Conservation (phyloP, 108 stramenopile species). For the Fragilaria crotonensis region DNA sequence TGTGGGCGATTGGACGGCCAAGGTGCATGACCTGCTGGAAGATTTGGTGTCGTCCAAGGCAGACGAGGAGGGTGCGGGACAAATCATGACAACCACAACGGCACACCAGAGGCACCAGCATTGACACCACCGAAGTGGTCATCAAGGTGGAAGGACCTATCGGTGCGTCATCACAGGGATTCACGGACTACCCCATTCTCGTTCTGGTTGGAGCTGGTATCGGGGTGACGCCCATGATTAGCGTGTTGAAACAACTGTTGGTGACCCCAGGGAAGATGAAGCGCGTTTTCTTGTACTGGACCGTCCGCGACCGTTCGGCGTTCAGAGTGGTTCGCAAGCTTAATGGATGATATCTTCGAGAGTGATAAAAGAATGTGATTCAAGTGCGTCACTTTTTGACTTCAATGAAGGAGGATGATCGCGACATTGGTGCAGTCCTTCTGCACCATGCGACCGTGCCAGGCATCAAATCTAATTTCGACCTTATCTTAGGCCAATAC, state of each 20-base stretch:
- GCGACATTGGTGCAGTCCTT: conserved; percentile 16
- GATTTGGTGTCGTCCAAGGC: background rate
- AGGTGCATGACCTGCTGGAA: conserved; percentile 8
- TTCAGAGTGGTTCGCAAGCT: conserved; percentile 9
- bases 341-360: conserved; percentile 19
- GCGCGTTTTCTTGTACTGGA: conserved; percentile 16
- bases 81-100: too few species aligned
- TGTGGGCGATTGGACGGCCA: conserved; percentile 8
- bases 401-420: conserved; percentile 13
- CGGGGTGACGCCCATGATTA: conserved; percentile 30
- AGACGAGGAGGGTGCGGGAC: background rate
- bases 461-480: conserved; percentile 3
- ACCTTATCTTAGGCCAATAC: conserved; percentile 7
- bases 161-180: conserved; percentile 17
- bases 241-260: conserved; percentile 7
- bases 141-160: conserved; percentile 17
- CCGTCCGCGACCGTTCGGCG: conserved; percentile 4
- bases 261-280: conserved; percentile 8
- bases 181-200: conserved; percentile 17
- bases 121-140: too few species aligned
- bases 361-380: conserved; percentile 7
- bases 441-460: conserved; percentile 12
- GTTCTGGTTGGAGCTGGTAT: conserved; percentile 36
- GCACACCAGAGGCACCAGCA: too few species aligned
- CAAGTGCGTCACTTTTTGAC: conserved; percentile 15